Evolutionary conservation across 2,329 filamentous ascomycete species (phyloP).

Genomic region (Fusarium xylarioides): DNA sequence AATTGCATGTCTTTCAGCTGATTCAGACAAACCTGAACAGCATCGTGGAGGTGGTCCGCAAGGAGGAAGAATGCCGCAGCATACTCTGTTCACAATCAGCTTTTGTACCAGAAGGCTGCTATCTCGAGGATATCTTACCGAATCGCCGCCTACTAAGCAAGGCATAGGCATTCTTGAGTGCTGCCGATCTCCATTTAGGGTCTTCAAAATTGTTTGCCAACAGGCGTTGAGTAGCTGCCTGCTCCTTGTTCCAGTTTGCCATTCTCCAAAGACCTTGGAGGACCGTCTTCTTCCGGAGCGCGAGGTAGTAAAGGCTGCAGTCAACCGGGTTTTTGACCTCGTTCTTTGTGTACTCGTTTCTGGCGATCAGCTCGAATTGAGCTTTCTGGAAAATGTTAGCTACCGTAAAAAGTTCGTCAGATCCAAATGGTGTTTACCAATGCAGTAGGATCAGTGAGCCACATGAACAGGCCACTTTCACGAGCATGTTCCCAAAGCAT

Average conservation of each 20-base stretch:
- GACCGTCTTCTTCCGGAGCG: constrained; percentile 88
- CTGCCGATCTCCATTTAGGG: constrained; percentile 85
- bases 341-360: constrained; percentile 90
- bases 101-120: background rate
- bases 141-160: constrained; percentile 90
- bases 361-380: constrained; percentile 89
- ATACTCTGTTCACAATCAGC: constrained; percentile 73
- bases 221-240: constrained; percentile 79
- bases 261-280: constrained; percentile 94
- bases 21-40: constrained; percentile 84
- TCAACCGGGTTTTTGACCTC: constrained; percentile 90
- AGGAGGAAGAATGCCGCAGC: constrained; percentile 95
- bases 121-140: constrained; percentile 58
- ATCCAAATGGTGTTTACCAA: constrained; percentile 62
- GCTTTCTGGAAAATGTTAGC: constrained; percentile 47
- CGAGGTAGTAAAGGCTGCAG: constrained; percentile 91
- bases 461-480: constrained; percentile 93
- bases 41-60: constrained; percentile 84
- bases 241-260: constrained; percentile 88
- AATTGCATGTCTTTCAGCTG: constrained; percentile 91
- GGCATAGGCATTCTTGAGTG: constrained; percentile 96
- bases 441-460: constrained; percentile 80
- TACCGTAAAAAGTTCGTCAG: background rate
- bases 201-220: constrained; percentile 92
- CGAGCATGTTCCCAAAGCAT: constrained; percentile 87